phyloP scores from a whole-genome alignment of 2,329 filamentous ascomycete genomes.

The Colletotrichum shisoi region DNA sequence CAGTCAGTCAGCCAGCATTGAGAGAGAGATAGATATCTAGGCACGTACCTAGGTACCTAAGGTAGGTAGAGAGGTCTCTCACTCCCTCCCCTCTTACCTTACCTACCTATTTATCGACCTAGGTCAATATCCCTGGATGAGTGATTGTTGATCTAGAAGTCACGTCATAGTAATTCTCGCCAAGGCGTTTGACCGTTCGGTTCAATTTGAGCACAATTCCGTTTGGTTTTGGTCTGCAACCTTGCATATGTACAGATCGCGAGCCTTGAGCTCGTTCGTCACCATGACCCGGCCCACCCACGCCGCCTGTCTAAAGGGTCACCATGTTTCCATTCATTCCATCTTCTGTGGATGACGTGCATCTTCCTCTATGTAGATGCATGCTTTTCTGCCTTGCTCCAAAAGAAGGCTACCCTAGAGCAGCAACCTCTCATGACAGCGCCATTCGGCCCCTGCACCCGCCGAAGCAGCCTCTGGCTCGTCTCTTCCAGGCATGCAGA shows the following conservation, averaged over 20 bases:
- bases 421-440: background rate
- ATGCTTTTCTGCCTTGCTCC: conserved; percentile 13
- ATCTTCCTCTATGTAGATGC: conserved; percentile 24
- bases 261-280: conserved; percentile 19
- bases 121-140: too few species aligned
- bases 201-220: too few species aligned
- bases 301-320: conserved; percentile 20
- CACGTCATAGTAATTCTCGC: too few species aligned
- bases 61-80: too few species aligned
- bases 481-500: background rate
- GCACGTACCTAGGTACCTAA: too few species aligned
- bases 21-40: too few species aligned
- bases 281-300: conserved; percentile 1
- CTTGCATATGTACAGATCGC: conserved; percentile 17
- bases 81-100: too few species aligned
- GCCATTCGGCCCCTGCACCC: too few species aligned
- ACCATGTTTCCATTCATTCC: background rate
- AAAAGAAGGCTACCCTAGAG: background rate
- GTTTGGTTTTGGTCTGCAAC: conserved; percentile 19
- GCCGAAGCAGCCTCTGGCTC: background rate
- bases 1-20: background rate
- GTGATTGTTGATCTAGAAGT: too few species aligned
- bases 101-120: too few species aligned
- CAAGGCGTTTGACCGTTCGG: too few species aligned
- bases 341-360: conserved; percentile 14